Evolutionary conservation across 2,329 filamentous ascomycete genomes (phyloP).

Genomic region (Arthrobotrys conoides): DNA sequence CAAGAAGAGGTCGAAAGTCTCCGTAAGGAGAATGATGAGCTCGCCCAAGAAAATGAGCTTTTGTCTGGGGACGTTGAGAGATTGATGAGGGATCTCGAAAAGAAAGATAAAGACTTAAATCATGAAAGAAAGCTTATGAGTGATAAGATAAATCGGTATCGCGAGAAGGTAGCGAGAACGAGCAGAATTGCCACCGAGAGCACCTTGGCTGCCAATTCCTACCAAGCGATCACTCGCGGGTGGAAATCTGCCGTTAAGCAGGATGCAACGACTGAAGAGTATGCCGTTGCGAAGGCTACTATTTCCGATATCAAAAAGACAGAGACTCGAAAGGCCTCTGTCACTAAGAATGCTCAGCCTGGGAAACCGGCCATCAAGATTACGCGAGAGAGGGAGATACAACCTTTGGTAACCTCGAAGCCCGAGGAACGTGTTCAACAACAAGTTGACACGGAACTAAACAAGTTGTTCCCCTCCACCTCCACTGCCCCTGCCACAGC

Average conservation of each 20-base stretch:
- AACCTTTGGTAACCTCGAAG: constrained; percentile 3
- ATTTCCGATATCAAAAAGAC: constrained; percentile 20
- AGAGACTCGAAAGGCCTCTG: constrained; percentile 26
- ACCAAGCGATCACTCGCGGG: constrained; percentile 41
- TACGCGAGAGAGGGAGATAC: constrained; percentile 11
- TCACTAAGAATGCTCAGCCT: constrained; percentile 9
- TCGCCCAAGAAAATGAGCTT: constrained; percentile 61
- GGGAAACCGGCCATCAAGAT: constrained; percentile 26
- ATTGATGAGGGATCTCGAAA: constrained; percentile 50
- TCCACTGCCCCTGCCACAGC: constrained; percentile 14
- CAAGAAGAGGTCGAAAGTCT: constrained; percentile 41
- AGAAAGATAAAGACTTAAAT: constrained; percentile 50
- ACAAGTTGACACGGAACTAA: constrained; percentile 53
- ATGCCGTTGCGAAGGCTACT: background rate
- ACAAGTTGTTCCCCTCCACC: constrained; percentile 48
- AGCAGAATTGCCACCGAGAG: constrained; percentile 62
- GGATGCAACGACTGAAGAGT: constrained; percentile 15
- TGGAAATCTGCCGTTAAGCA: constrained; percentile 31
- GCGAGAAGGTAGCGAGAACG: constrained; percentile 61
- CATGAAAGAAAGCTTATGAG: constrained; percentile 53
- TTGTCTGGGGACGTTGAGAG: constrained; percentile 61
- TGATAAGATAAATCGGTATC: constrained; percentile 61
- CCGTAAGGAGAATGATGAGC: constrained; percentile 62
- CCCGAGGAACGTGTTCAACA: constrained; percentile 48
- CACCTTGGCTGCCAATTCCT: constrained; percentile 61